Conservation (phyloP, 1,284 basidiomycete species). For the Leccinum laetum region DNA sequence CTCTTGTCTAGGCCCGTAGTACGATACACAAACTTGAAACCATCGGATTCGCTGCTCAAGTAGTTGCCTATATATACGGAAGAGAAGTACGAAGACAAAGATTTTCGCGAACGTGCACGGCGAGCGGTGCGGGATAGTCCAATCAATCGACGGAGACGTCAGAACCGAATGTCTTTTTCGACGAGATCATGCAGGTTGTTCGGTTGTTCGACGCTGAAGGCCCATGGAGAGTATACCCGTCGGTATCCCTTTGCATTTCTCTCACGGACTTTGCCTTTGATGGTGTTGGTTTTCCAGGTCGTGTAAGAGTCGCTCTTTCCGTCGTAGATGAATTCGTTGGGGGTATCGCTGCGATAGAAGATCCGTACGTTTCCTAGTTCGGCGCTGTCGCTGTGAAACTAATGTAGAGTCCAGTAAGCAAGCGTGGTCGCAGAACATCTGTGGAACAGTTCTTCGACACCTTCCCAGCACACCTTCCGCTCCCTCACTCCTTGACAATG, state of each 20-base stretch:
- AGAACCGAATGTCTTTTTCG: slow-evolving; percentile 51
- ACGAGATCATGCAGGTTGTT: slow-evolving; percentile 55
- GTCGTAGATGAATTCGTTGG: slow-evolving; percentile 70
- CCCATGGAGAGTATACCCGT: slow-evolving; percentile 43
- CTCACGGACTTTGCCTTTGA: slow-evolving; percentile 8
- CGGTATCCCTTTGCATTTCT: slow-evolving; percentile 29
- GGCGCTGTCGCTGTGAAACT: not conserved
- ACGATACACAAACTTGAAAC: too few species aligned
- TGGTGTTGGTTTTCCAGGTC: slow-evolving; percentile 40
- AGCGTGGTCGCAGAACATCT: slow-evolving; percentile 23
- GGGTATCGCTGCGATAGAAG: slow-evolving; percentile 63
- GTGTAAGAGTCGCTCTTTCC: slow-evolving; percentile 57
- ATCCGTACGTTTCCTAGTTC: slow-evolving; percentile 44
- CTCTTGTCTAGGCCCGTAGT: too few species aligned
- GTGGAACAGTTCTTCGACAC: slow-evolving; percentile 19
- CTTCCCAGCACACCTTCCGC: slow-evolving; percentile 5
- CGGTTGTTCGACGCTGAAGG: slow-evolving; percentile 35
- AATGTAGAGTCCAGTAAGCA: slow-evolving; percentile 17
- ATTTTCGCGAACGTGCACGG: too few species aligned
- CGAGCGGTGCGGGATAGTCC: slow-evolving; percentile 23
- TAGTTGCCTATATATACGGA: too few species aligned
- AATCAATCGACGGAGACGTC: slow-evolving; percentile 39
- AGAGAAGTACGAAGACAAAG: too few species aligned
- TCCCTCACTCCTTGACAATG: too few species aligned
- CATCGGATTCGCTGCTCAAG: too few species aligned